These are phyloP conservation scores for Halteria grandinella DNA, from an alignment of 73 alveolate genomes.

Conservation along the genomic window DNA sequence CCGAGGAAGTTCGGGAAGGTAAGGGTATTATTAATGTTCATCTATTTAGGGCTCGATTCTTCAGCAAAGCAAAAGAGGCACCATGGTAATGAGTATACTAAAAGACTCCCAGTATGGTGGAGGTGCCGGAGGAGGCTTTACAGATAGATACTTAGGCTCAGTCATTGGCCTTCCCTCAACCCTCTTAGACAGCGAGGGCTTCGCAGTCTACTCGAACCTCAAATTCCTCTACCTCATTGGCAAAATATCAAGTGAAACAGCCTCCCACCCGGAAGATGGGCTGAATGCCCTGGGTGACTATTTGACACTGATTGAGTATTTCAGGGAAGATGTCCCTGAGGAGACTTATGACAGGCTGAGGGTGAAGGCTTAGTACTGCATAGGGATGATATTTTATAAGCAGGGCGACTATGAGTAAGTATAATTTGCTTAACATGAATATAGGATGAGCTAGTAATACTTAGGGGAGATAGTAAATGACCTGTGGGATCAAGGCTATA, in stretches of 20 bases:
- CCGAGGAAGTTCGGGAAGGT: no score
- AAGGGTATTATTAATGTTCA: no score
- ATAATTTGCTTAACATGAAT: not conserved
- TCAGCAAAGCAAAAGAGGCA: no score
- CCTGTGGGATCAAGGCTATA: slow-evolving; percentile 10
- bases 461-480: slow-evolving; percentile 8
- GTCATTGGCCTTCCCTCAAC: no score
- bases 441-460: slow-evolving; percentile 30
- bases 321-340: slow-evolving; percentile 21
- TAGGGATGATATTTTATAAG: slow-evolving; percentile 31
- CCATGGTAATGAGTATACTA: no score
- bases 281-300: slow-evolving; percentile 38
- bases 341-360: not conserved
- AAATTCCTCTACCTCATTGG: slow-evolving; percentile 33
- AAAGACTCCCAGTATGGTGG: no score
- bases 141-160: no score
- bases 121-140: no score
- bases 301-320: not conserved
- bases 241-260: slow-evolving; percentile 45
- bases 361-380: slow-evolving; percentile 25
- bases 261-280: slow-evolving; percentile 25
- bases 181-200: slow-evolving; percentile 40
- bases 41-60: no score
- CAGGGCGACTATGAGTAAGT: slow-evolving; percentile 47
- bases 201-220: slow-evolving; percentile 27